Conservation (phyloP, 2,329 filamentous ascomycete genomes). For the Diaporthe sp. region DNA sequence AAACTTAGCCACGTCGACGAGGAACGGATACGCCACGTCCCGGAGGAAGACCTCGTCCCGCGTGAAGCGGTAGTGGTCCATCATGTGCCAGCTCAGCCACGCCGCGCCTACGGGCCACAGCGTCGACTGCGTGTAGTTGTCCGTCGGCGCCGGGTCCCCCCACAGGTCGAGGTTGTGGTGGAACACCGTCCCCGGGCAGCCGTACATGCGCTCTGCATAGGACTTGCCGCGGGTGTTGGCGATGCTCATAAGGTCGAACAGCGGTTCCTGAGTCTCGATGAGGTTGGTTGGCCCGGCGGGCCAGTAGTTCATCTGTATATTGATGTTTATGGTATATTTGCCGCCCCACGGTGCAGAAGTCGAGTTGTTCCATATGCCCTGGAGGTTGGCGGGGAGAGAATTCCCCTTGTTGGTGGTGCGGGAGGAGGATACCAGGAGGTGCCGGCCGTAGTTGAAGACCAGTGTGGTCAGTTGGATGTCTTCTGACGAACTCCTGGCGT, state of each 20-base stretch:
- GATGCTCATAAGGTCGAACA: conserved; percentile 33
- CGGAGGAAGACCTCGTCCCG: conserved; percentile 22
- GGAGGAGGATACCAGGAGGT: conserved; percentile 42
- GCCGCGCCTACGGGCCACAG: conserved; percentile 32
- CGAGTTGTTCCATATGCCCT: conserved; percentile 52
- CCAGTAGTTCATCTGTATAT: conserved; percentile 54
- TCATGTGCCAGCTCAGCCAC: conserved; percentile 31
- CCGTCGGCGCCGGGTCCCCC: conserved; percentile 41
- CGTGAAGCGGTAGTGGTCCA: conserved; percentile 37
- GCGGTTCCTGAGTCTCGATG: conserved; percentile 45
- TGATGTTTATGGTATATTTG: conserved; percentile 55
- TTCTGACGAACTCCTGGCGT: neutral
- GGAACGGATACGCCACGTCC: conserved; percentile 28
- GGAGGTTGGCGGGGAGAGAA: conserved; percentile 47
- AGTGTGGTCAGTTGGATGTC: neutral
- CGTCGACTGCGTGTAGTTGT: conserved; percentile 32
- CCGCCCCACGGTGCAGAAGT: conserved; percentile 49
- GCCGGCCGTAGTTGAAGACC: conserved; percentile 27
- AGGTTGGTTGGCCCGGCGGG: conserved; percentile 47
- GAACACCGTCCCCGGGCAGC: conserved; percentile 40
- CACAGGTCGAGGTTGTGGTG: conserved; percentile 46
- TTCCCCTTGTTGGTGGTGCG: neutral
- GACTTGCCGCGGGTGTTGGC: conserved; percentile 43
- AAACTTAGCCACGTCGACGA: conserved; percentile 26
- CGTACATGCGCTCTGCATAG: conserved; percentile 43